These are phyloP conservation scores for Thoreauomyces humboldtii DNA, from an alignment of 192 early-diverging fungal genomes.

Conservation along the genomic window DNA sequence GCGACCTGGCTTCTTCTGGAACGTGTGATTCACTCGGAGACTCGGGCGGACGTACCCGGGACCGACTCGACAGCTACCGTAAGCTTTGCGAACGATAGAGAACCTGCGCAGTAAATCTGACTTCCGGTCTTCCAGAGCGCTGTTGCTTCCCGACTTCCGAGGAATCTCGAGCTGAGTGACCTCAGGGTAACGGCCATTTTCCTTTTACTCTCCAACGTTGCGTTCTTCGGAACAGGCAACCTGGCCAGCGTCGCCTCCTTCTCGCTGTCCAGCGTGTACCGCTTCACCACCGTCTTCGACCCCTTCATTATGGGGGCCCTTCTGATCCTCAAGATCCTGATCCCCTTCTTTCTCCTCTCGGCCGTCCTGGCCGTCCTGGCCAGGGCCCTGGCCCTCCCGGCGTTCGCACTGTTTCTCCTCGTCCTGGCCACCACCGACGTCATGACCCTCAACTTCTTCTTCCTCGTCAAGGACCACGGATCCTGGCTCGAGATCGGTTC, in stretches of 20 bases:
- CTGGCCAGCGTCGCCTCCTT: slow-evolving; percentile 85
- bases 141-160: too few species aligned
- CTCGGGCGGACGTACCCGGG: too few species aligned
- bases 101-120: too few species aligned
- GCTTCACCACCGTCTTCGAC: slow-evolving; percentile 84
- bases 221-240: slow-evolving; percentile 96
- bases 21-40: too few species aligned
- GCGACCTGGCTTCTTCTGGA: slow-evolving; percentile 80
- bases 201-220: slow-evolving; percentile 87
- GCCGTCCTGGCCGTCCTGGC: slow-evolving; percentile 77
- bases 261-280: slow-evolving; percentile 83
- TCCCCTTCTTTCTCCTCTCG: slow-evolving; percentile 93
- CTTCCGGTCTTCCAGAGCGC: too few species aligned
- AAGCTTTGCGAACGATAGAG: too few species aligned
- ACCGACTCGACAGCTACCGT: too few species aligned
- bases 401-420: slow-evolving; percentile 83
- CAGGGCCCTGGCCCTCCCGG: slow-evolving; percentile 72
- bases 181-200: slow-evolving; percentile 56
- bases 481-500: slow-evolving; percentile 97
- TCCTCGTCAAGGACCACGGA: slow-evolving; percentile 85
- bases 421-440: slow-evolving; percentile 87
- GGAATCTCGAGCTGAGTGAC: slow-evolving; percentile 26
- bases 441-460: slow-evolving; percentile 96
- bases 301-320: slow-evolving; percentile 87
- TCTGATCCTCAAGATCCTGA: slow-evolving; percentile 82